These are phyloP conservation scores for Heliosperma pusillum DNA, from an alignment of 148 eudicot species.

Conservation along the genomic window DNA sequence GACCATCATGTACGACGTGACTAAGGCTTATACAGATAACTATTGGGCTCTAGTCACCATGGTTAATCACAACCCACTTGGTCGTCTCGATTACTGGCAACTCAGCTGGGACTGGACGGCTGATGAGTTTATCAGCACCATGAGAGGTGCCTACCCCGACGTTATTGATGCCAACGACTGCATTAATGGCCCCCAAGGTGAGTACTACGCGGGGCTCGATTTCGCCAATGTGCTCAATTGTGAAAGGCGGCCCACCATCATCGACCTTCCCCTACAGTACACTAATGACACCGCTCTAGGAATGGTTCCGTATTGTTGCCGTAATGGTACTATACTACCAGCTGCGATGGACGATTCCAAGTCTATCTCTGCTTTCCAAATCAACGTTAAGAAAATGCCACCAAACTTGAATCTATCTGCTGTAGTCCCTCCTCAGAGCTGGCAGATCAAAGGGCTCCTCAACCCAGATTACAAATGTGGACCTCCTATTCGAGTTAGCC, in stretches of 20 bases:
- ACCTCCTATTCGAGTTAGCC: conserved; percentile 62
- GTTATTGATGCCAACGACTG: conserved; percentile 50
- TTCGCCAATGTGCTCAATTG: conserved; percentile 59
- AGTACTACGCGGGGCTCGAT: conserved; percentile 39
- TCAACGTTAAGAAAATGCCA: conserved; percentile 67
- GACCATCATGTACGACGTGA: conserved; percentile 69
- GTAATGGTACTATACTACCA: conserved; percentile 73
- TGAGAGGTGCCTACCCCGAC: conserved; percentile 63
- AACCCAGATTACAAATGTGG: conserved; percentile 67
- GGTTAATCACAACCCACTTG: conserved; percentile 53
- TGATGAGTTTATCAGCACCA: conserved; percentile 52
- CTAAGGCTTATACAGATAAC: conserved; percentile 32
- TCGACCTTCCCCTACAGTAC: conserved; percentile 54
- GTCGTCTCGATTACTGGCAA: conserved; percentile 73
- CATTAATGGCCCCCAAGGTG: conserved; percentile 46
- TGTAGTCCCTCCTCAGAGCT: conserved; percentile 57
- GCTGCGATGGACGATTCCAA: conserved; percentile 50
- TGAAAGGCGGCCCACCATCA: conserved; percentile 50
- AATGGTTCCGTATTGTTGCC: conserved; percentile 49
- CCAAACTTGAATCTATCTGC: conserved; percentile 52
- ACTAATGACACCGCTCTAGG: conserved; percentile 53
- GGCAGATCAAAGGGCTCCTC: conserved; percentile 50
- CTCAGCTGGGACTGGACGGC: conserved; percentile 75
- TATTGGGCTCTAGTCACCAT: conserved; percentile 77
- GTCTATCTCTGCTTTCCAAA: conserved; percentile 50